Percentiles rank a stretch among this genome's conserved stretches.
Evolutionary conservation across 257 asterid species (phyloP).

Genomic region (Echium plantagineum): DNA sequence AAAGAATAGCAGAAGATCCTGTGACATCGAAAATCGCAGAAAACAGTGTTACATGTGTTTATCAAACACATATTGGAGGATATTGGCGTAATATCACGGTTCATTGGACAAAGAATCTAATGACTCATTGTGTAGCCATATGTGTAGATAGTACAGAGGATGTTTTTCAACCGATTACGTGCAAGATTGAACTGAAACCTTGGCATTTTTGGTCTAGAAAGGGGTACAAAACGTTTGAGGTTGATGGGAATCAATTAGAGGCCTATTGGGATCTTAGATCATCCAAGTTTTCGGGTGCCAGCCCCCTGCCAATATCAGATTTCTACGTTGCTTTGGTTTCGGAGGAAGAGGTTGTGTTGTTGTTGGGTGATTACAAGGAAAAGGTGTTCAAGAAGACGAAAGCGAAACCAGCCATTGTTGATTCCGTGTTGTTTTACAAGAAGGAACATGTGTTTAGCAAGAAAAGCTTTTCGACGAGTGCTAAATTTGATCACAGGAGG

Average conservation of each 20-base stretch:
- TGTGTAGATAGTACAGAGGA: slow-evolving; percentile 52
- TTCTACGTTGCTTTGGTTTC: slow-evolving; percentile 58
- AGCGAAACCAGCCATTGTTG: slow-evolving; percentile 62
- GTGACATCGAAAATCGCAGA: slow-evolving; percentile 31
- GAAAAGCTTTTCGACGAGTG: slow-evolving; percentile 81
- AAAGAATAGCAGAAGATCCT: slow-evolving; percentile 25
- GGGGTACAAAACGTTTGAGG: slow-evolving; percentile 62
- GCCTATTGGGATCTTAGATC: slow-evolving; percentile 84
- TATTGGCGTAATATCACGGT: slow-evolving; percentile 77
- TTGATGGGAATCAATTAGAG: slow-evolving; percentile 62
- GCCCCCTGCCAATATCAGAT: slow-evolving; percentile 67
- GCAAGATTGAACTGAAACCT: slow-evolving; percentile 87
- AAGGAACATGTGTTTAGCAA: slow-evolving; percentile 74
- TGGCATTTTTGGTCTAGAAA: slow-evolving; percentile 96
- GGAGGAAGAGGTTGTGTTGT: slow-evolving; percentile 63
- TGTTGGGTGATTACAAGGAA: slow-evolving; percentile 69
- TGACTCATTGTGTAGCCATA: slow-evolving; percentile 51
- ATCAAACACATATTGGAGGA: slow-evolving; percentile 65
- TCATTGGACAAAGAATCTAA: slow-evolving; percentile 63
- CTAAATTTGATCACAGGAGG: slow-evolving; percentile 46
- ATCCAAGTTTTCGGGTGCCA: slow-evolving; percentile 50
- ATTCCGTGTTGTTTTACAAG: slow-evolving; percentile 53
- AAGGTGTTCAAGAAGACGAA: slow-evolving; percentile 67
- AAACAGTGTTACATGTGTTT: slow-evolving; percentile 52
- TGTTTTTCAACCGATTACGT: slow-evolving; percentile 26